Evolutionary conservation across 2,329 filamentous ascomycete species (phyloP), one percentile per base, ranked within the genome.

Genomic region (Davidsoniella australis): DNA sequence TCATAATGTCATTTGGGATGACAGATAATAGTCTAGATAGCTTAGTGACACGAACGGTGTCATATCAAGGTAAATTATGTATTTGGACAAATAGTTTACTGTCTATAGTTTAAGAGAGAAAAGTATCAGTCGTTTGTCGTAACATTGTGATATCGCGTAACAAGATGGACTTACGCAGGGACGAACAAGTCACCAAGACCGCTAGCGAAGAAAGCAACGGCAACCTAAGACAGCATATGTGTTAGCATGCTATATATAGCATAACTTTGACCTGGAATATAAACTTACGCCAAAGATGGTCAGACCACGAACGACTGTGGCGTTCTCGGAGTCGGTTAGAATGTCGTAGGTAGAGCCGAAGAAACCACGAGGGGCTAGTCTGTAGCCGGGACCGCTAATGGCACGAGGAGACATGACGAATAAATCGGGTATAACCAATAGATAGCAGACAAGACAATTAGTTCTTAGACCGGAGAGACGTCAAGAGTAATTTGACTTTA

Each of bases 321-420:
- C 71, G 64, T 85, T 84, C 60, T 85, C 80, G 33, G 79, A 64
- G 24, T 74, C 73, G 49, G 77, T 82, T 59, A 83, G 59, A 56
- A 75, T 68, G 53, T 73, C 69, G 63, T 82, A 83, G 56, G 74
- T 69, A 51, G 68, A 68, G 57, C 67, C 67, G 55, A 82, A 56
- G 62, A 75, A 70, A 55, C 78, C 72, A 26, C 51, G 51, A 23
- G 51, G 51, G 24, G 51, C 51, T 23, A 49, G 42, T 50, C 51
- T 53, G 29, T 53, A 53, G 43, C 51, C 51, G 36, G 51, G 47
- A 23, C 51, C 51, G 16, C 42, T 47, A 12, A 53, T 53, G 49
- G 42, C 47, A 17, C 51, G 51, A 47, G 51, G 43, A 41, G 47
- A 38, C 51, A 53, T 53, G 48, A 9, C 44, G 38, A 14, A 20